These are phyloP conservation scores for Starmerella khaoyaiensis DNA, from an alignment of 805 yeast genomes.

Conservation along the genomic window DNA sequence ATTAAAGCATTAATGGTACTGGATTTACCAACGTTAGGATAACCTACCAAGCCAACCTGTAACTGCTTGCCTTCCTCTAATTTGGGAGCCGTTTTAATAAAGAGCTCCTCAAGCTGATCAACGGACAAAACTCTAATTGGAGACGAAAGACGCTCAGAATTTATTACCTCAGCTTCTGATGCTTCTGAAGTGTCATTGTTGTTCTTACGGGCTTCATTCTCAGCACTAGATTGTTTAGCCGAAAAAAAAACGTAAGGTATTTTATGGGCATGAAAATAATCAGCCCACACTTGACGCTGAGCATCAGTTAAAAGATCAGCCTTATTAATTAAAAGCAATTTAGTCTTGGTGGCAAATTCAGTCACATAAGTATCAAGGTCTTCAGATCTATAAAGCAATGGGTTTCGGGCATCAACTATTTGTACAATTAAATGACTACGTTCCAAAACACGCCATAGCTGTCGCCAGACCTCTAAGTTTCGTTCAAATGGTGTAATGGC, in stretches of 20 bases:
- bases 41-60: slow-evolving; percentile 93
- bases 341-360: slow-evolving; percentile 58
- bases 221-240: slow-evolving; percentile 70
- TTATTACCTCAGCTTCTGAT: slow-evolving; percentile 21
- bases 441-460: slow-evolving; percentile 94
- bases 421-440: slow-evolving; percentile 89
- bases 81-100: slow-evolving; percentile 59
- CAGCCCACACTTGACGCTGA: slow-evolving; percentile 81
- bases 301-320: slow-evolving; percentile 71
- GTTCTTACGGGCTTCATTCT: slow-evolving; percentile 7
- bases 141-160: slow-evolving; percentile 20
- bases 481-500: slow-evolving; percentile 80
- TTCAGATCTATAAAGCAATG: slow-evolving; percentile 73
- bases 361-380: slow-evolving; percentile 77
- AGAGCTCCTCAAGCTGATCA: slow-evolving; percentile 71
- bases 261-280: slow-evolving; percentile 52
- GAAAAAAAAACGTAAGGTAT: slow-evolving; percentile 85
- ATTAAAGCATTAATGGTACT: slow-evolving; percentile 96
- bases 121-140: slow-evolving; percentile 62
- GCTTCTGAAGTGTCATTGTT: background rate
- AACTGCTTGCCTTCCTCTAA: slow-evolving; percentile 40
- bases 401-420: slow-evolving; percentile 95
- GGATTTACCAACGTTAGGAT: slow-evolving; percentile 93
- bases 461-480: slow-evolving; percentile 96
- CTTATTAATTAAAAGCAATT: slow-evolving; percentile 76